phyloP scores from a whole-genome alignment of 306 rosid genomes.

The Mimosa pudica region DNA sequence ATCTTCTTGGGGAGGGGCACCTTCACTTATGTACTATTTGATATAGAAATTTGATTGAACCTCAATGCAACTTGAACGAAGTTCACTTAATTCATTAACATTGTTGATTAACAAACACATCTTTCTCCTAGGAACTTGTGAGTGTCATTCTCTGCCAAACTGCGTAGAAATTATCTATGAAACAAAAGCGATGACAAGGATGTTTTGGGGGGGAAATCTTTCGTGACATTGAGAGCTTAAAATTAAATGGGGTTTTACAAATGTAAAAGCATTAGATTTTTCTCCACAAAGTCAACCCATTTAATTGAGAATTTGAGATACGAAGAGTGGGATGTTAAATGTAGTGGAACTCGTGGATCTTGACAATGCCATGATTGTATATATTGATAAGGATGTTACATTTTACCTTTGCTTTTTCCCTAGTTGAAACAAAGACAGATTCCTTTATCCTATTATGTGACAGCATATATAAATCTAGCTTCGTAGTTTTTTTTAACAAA shows the following conservation, averaged over 20 bases:
- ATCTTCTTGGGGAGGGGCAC: constrained; percentile 23
- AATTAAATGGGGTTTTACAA: not conserved
- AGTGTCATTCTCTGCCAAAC: not conserved
- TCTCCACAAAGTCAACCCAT: constrained; percentile 5
- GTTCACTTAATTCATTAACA: not conserved
- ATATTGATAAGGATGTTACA: not conserved
- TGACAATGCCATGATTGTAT: constrained; percentile 3
- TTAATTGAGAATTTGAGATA: not conserved
- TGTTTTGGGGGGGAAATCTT: not conserved
- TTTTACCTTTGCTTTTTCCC: constrained; percentile 18
- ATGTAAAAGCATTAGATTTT: constrained; percentile 2
- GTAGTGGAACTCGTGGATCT: constrained; percentile 29
- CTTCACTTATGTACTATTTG: not conserved
- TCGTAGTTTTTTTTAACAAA: not conserved
- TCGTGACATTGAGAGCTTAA: not conserved
- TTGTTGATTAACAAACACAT: not conserved
- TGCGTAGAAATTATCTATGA: not conserved
- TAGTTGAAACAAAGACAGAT: not conserved
- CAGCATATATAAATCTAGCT: not conserved
- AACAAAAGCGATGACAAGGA: constrained; percentile 18
- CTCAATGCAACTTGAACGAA: not conserved
- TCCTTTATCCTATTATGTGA: not conserved
- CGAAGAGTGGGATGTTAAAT: constrained; percentile 6
- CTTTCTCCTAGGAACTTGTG: not conserved
- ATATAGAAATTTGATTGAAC: not conserved